Evolutionary conservation across 1,284 basidiomycete genomes (phyloP).

Genomic region (Ustilago xerochloae): DNA sequence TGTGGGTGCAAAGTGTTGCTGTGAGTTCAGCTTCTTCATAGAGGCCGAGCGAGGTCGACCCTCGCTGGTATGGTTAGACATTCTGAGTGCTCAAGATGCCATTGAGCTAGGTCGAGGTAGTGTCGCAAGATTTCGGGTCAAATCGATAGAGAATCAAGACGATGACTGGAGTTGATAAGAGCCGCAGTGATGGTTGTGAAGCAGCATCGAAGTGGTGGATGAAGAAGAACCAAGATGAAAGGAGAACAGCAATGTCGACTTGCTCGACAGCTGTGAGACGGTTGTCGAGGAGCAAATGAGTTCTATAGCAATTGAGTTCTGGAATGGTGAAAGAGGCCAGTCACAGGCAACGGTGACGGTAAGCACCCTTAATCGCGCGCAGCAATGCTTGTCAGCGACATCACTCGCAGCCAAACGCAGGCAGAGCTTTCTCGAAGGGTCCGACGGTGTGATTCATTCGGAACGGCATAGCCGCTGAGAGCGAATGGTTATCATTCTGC

Average conservation of each 20-base stretch:
- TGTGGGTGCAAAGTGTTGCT: slow-evolving; percentile 13
- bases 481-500: background rate
- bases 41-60: slow-evolving; percentile 16
- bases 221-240: background rate
- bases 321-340: background rate
- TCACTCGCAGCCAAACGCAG: background rate
- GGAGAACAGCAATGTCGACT: background rate
- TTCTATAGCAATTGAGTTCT: no score
- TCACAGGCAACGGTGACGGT: background rate
- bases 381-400: background rate
- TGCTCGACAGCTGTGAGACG: background rate
- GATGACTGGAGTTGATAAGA: background rate
- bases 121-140: background rate
- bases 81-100: background rate
- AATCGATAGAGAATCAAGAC: background rate
- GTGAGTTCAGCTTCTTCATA: slow-evolving; percentile 3
- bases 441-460: background rate
- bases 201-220: background rate
- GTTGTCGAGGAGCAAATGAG: background rate
- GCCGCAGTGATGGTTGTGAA: background rate
- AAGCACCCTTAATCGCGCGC: background rate
- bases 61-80: background rate
- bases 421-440: background rate
- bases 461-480: slow-evolving; percentile 1
- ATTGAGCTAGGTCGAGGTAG: background rate